Conservation (phyloP, 2,329 filamentous ascomycete species). For the Botryosphaeria dothidea region DNA sequence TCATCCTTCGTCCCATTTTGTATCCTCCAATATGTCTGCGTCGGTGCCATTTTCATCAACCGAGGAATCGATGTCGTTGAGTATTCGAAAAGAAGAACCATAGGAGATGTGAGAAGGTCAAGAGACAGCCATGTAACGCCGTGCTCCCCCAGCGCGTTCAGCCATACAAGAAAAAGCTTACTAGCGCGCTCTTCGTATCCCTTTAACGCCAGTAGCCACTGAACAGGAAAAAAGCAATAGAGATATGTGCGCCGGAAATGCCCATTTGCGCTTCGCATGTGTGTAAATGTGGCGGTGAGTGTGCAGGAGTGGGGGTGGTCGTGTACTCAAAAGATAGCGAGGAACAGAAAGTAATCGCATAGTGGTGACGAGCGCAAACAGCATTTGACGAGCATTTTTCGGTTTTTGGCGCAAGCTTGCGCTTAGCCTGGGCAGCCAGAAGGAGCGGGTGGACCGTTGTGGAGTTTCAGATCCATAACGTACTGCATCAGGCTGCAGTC, state of each 20-base stretch:
- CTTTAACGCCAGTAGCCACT: neutral
- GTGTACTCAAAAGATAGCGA: neutral
- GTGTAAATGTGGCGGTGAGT: conserved; percentile 11
- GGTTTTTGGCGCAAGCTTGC: neutral
- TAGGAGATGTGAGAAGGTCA: neutral
- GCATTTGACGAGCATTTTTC: neutral
- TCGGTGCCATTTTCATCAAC: conserved; percentile 12
- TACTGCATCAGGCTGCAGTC: conserved; percentile 49
- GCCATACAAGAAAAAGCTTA: conserved; percentile 18
- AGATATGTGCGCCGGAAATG: conserved; percentile 7
- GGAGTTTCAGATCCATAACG: conserved; percentile 40
- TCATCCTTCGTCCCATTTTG: neutral
- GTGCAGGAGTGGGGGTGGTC: neutral
- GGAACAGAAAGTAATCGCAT: neutral
- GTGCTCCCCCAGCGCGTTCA: conserved; percentile 12
- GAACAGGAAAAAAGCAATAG: neutral
- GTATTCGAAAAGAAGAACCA: neutral
- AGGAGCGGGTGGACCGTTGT: conserved; percentile 13
- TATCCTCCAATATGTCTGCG: neutral
- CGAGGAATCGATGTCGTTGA: conserved; percentile 1
- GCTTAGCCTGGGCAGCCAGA: conserved; percentile 3
- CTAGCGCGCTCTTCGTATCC: conserved; percentile 16
- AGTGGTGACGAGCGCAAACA: neutral
- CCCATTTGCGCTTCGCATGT: neutral
- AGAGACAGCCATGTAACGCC: conserved; percentile 7